Conservation (phyloP, 352 stramenopile genomes). For the Pythium aquatile region DNA sequence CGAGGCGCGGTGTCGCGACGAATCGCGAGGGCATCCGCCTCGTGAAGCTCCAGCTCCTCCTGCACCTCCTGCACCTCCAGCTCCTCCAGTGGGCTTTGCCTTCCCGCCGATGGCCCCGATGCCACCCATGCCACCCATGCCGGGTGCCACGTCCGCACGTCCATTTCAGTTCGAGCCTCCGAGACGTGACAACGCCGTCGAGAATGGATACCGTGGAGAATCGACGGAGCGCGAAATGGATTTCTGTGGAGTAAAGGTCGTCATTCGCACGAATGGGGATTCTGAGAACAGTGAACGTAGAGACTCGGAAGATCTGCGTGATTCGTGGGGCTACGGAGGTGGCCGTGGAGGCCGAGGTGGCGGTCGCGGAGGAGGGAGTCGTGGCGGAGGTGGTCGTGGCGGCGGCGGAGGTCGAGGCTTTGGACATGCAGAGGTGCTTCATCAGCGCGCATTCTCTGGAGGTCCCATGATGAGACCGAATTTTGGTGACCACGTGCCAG, state of each 20-base stretch:
- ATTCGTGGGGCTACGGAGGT: neutral
- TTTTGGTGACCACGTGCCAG: conserved; percentile 5
- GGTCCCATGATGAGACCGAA: neutral
- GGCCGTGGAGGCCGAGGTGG: conserved; percentile 2
- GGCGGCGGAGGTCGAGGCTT: conserved; percentile 12
- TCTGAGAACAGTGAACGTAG: neutral
- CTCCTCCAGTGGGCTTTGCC: conserved; percentile 3
- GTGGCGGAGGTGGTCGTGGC: conserved; percentile 3
- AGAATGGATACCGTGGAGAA: conserved; percentile 14
- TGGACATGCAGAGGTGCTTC: conserved; percentile 8
- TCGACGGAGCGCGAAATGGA: conserved; percentile 8
- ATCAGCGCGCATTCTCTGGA: neutral
- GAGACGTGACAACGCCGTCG: neutral
- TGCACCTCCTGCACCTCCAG: conserved; percentile 6
- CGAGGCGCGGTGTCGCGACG: neutral
- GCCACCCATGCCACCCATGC: neutral
- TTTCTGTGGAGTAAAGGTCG: conserved; percentile 22
- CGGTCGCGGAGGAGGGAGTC: neutral
- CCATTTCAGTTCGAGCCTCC: neutral
- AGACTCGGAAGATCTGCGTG: neutral
- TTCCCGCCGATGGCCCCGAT: conserved; percentile 16
- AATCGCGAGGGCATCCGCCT: neutral
- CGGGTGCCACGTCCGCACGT: too few species aligned
- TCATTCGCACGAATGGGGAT: neutral
- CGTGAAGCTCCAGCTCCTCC: neutral